A percentile compares a stretch with the other conserved stretches of the same genome.
Evolutionary conservation across 2,329 filamentous ascomycete species (phyloP).

Genomic region (Penicillium crustosum): DNA sequence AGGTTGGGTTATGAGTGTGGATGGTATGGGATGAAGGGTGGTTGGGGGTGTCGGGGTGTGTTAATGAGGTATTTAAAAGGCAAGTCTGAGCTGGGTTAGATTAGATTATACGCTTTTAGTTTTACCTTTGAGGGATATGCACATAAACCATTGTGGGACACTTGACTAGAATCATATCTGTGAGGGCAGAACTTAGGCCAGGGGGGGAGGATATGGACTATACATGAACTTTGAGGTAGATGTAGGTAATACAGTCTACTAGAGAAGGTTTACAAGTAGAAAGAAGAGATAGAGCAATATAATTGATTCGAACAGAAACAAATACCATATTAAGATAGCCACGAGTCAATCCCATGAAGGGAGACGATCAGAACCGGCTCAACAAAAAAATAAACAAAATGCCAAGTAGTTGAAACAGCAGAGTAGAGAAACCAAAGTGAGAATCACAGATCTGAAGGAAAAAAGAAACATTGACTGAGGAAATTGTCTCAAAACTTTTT

Average conservation of each 20-base stretch:
- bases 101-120: not conserved
- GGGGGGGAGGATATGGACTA: not conserved
- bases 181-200: not conserved
- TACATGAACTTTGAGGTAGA: no score
- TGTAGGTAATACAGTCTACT: not conserved
- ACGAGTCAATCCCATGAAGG: conserved; percentile 51
- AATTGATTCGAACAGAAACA: conserved; percentile 10
- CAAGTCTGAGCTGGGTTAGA: conserved; percentile 32
- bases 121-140: not conserved
- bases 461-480: conserved; percentile 12
- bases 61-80: conserved; percentile 30
- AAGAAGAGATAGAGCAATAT: not conserved
- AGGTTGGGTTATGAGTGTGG: not conserved
- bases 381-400: conserved; percentile 16
- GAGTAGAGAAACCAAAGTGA: conserved; percentile 5
- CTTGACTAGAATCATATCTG: not conserved
- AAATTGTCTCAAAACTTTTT: conserved; percentile 35
- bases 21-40: conserved; percentile 1
- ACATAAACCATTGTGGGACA: not conserved
- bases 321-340: conserved; percentile 33
- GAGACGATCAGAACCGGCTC: conserved; percentile 55
- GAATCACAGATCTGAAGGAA: conserved; percentile 1
- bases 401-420: conserved; percentile 1
- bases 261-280: not conserved
- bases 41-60: conserved; percentile 6